Conservation (phyloP, 768 basidiomycete species). For the Suillus lakei region DNA sequence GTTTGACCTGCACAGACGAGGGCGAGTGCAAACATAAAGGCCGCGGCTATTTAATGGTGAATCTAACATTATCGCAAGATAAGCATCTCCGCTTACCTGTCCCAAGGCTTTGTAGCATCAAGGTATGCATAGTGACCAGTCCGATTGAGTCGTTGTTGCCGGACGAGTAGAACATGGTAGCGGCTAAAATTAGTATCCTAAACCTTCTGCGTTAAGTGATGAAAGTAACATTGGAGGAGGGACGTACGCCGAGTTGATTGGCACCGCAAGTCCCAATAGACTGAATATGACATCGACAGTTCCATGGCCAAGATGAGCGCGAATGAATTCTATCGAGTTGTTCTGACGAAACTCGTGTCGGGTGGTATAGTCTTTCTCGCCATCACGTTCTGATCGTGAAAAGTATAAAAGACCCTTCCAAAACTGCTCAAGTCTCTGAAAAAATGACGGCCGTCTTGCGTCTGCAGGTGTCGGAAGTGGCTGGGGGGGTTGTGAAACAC, state of each 20-base stretch:
- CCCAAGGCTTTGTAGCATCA: constrained; percentile 46
- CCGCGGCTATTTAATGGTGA: constrained; percentile 22
- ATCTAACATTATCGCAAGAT: background rate
- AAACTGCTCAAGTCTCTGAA: constrained; percentile 3
- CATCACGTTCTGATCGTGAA: constrained; percentile 12
- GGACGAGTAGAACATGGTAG: constrained; percentile 13
- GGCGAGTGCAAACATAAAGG: constrained; percentile 51
- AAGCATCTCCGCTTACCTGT: constrained; percentile 28
- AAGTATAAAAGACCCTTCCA: constrained; percentile 13
- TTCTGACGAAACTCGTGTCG: constrained; percentile 31
- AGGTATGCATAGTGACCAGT: constrained; percentile 45
- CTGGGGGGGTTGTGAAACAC: constrained; percentile 33
- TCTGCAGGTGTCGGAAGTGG: constrained; percentile 16
- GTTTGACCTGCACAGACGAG: constrained; percentile 52
- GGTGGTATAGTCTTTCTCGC: constrained; percentile 12
- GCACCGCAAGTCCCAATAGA: constrained; percentile 49
- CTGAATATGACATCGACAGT: constrained; percentile 50
- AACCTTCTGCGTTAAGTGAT: background rate
- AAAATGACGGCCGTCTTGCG: constrained; percentile 4
- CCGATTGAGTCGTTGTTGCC: constrained; percentile 33
- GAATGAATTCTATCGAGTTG: constrained; percentile 39
- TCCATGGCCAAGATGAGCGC: constrained; percentile 46
- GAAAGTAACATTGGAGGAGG: background rate
- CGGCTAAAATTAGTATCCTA: constrained; percentile 44
- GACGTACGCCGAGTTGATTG: constrained; percentile 47